Evolutionary conservation across 2,329 filamentous ascomycete genomes (phyloP), one percentile per base, ranked within the genome.

Genomic region (Scorias spongiosa): DNA sequence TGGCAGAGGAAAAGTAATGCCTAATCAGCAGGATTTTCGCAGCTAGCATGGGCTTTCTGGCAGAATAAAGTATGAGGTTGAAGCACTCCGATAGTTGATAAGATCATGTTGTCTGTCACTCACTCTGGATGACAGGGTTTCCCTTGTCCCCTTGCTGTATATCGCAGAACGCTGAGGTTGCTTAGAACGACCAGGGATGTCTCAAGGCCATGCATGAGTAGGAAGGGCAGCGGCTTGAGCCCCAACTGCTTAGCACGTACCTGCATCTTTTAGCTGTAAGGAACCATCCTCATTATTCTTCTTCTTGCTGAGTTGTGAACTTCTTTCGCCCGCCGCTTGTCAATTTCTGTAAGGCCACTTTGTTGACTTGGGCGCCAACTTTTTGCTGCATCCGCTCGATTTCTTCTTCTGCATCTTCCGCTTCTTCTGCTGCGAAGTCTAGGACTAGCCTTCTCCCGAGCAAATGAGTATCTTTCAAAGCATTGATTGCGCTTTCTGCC

Each of bases 351-450:
- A 94, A 70, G 55, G 84, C 84, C 57, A 96, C 82, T 67, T 88
- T 91, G 68, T 93, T 84, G 62, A 84, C 77, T 67, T 96, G 89
- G 48, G 81, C 78, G 49, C 84, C 84, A 59, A 93, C 82, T 74
- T 95, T 98, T 73, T 84, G 84, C 67, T 93, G 85, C 82, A 98
- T 94, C 69, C 86, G 89, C 62, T 84, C 81, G 60, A 98, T 91
- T 67, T 96, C 88, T 65, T 88, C 86, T 68, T 98, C 91, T 2
- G 91, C 81, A 67, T 96, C 88, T 52, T 91, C 73, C 34, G 84
- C 76, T 56, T 96, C 91, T 51, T 81, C 84, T 57, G 86, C 81
- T 34, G 88, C 89, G 66, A 87, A 96, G 61, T 95, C 85, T 48
- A 98, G 72, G 44, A 96, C 86, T 55, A 98, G 72, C 57, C 82